Evolutionary conservation across 2,329 filamentous ascomycete species (phyloP).

Genomic region (Calonectria hongkongensis): DNA sequence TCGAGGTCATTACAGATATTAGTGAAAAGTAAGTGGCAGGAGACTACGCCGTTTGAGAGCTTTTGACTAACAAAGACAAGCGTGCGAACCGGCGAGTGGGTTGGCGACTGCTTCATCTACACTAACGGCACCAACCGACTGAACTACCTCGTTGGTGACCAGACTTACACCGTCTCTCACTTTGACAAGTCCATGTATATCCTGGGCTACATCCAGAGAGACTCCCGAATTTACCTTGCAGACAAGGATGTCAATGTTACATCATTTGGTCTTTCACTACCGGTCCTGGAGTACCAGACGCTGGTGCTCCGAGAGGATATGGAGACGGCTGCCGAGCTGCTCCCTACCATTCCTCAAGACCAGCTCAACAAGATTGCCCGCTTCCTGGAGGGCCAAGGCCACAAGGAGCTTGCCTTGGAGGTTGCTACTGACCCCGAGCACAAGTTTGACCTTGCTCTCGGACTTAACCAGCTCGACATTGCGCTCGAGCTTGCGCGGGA

Average conservation of each 20-base stretch:
- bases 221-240: constrained; percentile 94
- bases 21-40: constrained; percentile 81
- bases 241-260: constrained; percentile 97
- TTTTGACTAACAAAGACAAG: constrained; percentile 62
- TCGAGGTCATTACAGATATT: constrained; percentile 97
- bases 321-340: constrained; percentile 90
- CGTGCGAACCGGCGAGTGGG: constrained; percentile 96
- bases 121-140: constrained; percentile 97
- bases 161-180: constrained; percentile 97
- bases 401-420: constrained; percentile 95
- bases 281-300: constrained; percentile 97
- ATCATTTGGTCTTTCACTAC: constrained; percentile 92
- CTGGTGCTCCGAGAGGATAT: constrained; percentile 95
- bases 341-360: constrained; percentile 89
- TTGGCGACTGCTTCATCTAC: constrained; percentile 99
- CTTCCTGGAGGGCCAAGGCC: constrained; percentile 96
- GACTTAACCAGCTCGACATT: constrained; percentile 87
- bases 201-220: constrained; percentile 94
- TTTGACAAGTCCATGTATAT: constrained; percentile 97
- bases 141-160: constrained; percentile 98
- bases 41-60: background rate
- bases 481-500: constrained; percentile 89
- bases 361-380: constrained; percentile 99
- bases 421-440: constrained; percentile 97
- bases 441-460: constrained; percentile 93